A percentile compares a stretch with the other conserved stretches of the same genome.
Conservation (phyloP, 768 basidiomycete genomes). For the Psilocybe subaeruginosa region DNA sequence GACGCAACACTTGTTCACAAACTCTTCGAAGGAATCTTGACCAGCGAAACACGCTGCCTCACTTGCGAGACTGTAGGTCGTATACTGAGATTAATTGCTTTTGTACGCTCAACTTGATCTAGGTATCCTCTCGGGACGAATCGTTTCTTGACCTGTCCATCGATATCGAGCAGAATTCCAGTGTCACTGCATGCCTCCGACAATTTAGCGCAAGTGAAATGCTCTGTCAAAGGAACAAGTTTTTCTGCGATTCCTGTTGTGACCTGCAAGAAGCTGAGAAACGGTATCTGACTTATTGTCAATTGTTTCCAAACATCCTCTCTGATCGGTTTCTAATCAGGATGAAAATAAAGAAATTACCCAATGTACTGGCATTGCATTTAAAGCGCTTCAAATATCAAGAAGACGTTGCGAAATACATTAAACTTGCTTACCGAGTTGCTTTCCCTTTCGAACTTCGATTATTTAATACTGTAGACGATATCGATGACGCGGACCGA, state of each 20-base stretch:
- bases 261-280: conserved; percentile 98
- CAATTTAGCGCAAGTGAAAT: conserved; percentile 98
- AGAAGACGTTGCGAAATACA: conserved; percentile 86
- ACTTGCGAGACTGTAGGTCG: conserved; percentile 92
- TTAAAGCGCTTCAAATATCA: conserved; percentile 99
- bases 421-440: conserved; percentile 96
- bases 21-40: conserved; percentile 91
- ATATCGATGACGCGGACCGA: conserved; percentile 87
- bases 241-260: conserved; percentile 97
- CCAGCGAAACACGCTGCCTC: conserved; percentile 96
- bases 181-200: conserved; percentile 92
- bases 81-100: conserved; percentile 1
- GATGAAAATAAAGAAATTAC: conserved; percentile 98
- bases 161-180: conserved; percentile 98
- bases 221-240: conserved; percentile 98
- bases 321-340: conserved; percentile 40
- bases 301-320: not conserved
- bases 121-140: conserved; percentile 94
- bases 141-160: conserved; percentile 98
- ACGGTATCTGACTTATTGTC: conserved; percentile 54
- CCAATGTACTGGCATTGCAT: conserved; percentile 94
- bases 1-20: conserved; percentile 84
- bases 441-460: conserved; percentile 95
- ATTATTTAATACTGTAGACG: conserved; percentile 96
- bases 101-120: conserved; percentile 14